These are phyloP conservation scores for Schizochytrium sp. DNA, from an alignment of 108 stramenopile genomes.

Conservation along the genomic window DNA sequence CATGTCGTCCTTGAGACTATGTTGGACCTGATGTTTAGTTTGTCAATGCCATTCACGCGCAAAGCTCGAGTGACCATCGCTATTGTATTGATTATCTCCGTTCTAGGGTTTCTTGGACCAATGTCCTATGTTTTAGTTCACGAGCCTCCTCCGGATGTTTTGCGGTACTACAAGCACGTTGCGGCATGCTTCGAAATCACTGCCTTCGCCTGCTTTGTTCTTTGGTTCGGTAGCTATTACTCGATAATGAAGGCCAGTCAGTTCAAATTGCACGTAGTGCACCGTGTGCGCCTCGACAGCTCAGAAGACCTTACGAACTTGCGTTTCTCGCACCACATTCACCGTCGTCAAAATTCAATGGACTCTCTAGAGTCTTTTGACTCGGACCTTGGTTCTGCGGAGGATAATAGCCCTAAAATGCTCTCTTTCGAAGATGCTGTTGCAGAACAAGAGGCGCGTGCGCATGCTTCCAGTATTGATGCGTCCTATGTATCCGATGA, in stretches of 20 bases:
- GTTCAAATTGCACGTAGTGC: conserved; percentile 20
- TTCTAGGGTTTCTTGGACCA: background rate
- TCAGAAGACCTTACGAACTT: conserved; percentile 28
- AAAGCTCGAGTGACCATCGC: background rate
- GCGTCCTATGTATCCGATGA: background rate
- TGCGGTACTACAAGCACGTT: conserved; percentile 16
- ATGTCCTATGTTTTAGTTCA: conserved; percentile 35
- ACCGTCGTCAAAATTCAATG: background rate
- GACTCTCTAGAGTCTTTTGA: conserved; percentile 37
- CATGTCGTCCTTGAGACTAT: conserved; percentile 54
- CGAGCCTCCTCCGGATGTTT: background rate
- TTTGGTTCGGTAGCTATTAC: conserved; percentile 57
- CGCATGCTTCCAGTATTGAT: background rate
- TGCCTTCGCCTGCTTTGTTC: conserved; percentile 55
- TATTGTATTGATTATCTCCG: conserved; percentile 2
- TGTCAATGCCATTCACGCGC: conserved; percentile 24
- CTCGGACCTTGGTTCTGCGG: background rate
- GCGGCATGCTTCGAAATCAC: conserved; percentile 39
- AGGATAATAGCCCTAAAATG: too few species aligned
- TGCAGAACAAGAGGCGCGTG: too few species aligned
- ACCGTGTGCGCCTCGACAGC: conserved; percentile 52
- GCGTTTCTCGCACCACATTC: background rate
- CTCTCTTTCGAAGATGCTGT: too few species aligned
- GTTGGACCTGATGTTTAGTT: background rate
- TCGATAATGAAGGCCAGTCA: conserved; percentile 27